Evolutionary conservation across 192 early-diverging fungal species (phyloP).

Genomic region (Coemansia sp.): DNA sequence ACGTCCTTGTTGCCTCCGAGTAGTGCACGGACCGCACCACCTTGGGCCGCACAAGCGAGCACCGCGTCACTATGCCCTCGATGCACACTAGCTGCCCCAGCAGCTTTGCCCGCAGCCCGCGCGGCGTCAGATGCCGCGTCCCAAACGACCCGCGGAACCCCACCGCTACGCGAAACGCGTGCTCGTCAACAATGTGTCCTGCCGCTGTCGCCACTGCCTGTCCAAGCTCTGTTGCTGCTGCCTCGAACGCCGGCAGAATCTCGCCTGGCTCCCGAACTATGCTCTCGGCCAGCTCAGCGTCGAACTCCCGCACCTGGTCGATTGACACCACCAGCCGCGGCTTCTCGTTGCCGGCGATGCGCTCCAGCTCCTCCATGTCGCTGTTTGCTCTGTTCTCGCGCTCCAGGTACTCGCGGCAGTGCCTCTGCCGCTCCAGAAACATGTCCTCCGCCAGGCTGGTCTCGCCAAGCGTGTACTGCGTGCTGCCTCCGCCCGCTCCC

Average conservation of each 20-base stretch:
- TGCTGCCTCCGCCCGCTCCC: conserved; percentile 12
- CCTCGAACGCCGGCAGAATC: conserved; percentile 81
- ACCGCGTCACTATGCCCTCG: conserved; percentile 97
- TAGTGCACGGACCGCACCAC: conserved; percentile 91
- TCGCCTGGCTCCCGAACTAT: conserved; percentile 75
- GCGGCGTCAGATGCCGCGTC: conserved; percentile 80
- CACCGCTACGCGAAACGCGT: conserved; percentile 56
- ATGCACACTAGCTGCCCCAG: conserved; percentile 88
- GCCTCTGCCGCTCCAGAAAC: conserved; percentile 47
- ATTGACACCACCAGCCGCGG: conserved; percentile 82
- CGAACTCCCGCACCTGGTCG: conserved; percentile 82
- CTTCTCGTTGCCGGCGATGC: conserved; percentile 14
- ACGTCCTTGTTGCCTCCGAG: conserved; percentile 77
- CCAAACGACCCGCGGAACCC: conserved; percentile 94
- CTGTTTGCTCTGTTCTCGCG: conserved; percentile 54
- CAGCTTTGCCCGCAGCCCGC: conserved; percentile 75
- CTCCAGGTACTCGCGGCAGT: conserved; percentile 50
- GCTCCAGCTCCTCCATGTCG: conserved; percentile 38
- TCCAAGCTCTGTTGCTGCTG: conserved; percentile 36
- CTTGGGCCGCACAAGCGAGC: conserved; percentile 96
- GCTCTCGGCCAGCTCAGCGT: conserved; percentile 69
- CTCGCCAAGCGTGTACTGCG: conserved; percentile 34
- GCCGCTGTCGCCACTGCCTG: conserved; percentile 3
- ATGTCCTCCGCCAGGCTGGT: conserved; percentile 47
- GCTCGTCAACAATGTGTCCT: conserved; percentile 16